Evolutionary conservation across 441 rosid genomes (phyloP).

Genomic region (Cnidoscolus chayamansa): DNA sequence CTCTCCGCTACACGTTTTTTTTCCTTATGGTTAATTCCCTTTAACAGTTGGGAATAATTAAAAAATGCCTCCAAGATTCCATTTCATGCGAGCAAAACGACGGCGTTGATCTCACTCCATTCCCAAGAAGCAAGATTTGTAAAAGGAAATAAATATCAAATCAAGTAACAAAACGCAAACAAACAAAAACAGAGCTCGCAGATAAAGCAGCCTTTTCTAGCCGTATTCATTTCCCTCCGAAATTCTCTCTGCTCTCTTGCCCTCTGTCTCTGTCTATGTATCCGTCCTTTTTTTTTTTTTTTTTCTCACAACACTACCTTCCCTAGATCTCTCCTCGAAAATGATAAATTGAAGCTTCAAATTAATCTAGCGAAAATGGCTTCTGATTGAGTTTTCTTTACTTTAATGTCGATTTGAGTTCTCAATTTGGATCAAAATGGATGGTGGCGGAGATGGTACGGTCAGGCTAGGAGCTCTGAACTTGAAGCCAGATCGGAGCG

Average conservation of each 20-base stretch:
- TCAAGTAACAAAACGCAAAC: slow-evolving; percentile 12
- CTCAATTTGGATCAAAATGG: slow-evolving; percentile 39
- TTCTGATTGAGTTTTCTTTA: slow-evolving; percentile 10
- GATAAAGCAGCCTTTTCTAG: slow-evolving; percentile 31
- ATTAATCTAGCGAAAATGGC: slow-evolving; percentile 18
- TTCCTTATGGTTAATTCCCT: no score
- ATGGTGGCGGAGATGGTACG: slow-evolving; percentile 65
- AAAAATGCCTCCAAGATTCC: slow-evolving; percentile 28
- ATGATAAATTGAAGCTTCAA: slow-evolving; percentile 21
- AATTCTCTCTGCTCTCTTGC: not conserved
- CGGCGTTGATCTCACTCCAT: slow-evolving; percentile 46
- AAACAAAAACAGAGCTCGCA: not conserved
- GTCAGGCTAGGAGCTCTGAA: slow-evolving; percentile 61
- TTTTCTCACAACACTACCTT: slow-evolving; percentile 33
- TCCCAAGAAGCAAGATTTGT: slow-evolving; percentile 7
- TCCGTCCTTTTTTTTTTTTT: slow-evolving; percentile 12
- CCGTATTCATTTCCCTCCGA: slow-evolving; percentile 30
- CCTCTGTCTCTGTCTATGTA: slow-evolving; percentile 3
- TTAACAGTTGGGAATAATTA: slow-evolving; percentile 11
- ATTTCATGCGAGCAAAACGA: slow-evolving; percentile 39
- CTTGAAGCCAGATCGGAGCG: slow-evolving; percentile 54
- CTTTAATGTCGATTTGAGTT: not conserved
- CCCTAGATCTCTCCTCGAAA: slow-evolving; percentile 47
- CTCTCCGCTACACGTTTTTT: not conserved
- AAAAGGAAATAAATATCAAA: not conserved